Evolutionary conservation across 1,284 basidiomycete species (phyloP).

Genomic region (Phenoliferia sp.): DNA sequence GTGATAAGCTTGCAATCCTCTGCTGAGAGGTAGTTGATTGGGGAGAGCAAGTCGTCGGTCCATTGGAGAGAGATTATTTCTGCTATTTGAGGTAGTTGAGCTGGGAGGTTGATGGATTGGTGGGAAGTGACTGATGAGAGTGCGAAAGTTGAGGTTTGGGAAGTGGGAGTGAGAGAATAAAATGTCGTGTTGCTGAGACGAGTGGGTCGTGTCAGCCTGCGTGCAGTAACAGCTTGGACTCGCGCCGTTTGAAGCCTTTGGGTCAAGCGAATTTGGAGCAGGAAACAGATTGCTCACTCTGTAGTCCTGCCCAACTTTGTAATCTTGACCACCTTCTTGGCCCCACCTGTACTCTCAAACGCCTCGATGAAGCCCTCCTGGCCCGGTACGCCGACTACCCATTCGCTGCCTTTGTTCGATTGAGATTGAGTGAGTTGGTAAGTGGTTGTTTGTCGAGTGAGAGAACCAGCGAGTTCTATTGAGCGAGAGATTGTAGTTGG

Average conservation of each 20-base stretch:
- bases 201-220: neutral
- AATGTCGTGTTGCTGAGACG: conserved; percentile 15
- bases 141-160: conserved; percentile 13
- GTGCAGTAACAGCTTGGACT: too few relatives aligned
- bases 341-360: conserved; percentile 48
- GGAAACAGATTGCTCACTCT: neutral
- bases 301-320: neutral
- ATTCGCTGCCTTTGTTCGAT: conserved; percentile 9
- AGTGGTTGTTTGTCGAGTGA: conserved; percentile 78
- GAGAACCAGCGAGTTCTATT: conserved; percentile 78
- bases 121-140: conserved; percentile 26
- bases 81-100: conserved; percentile 32
- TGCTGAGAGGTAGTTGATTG: conserved; percentile 24
- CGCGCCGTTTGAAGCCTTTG: too few relatives aligned
- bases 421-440: conserved; percentile 51
- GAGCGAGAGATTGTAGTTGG: conserved; percentile 81
- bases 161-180: conserved; percentile 15
- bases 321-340: conserved; percentile 43
- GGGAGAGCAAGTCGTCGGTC: conserved; percentile 23
- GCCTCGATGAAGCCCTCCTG: conserved; percentile 56
- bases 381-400: conserved; percentile 73
- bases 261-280: neutral
- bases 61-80: conserved; percentile 27
- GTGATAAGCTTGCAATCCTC: conserved; percentile 27
- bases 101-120: conserved; percentile 14